Evolutionary conservation across 73 alveolate species (phyloP).

Genomic region (Paramecium sexaurelia): DNA sequence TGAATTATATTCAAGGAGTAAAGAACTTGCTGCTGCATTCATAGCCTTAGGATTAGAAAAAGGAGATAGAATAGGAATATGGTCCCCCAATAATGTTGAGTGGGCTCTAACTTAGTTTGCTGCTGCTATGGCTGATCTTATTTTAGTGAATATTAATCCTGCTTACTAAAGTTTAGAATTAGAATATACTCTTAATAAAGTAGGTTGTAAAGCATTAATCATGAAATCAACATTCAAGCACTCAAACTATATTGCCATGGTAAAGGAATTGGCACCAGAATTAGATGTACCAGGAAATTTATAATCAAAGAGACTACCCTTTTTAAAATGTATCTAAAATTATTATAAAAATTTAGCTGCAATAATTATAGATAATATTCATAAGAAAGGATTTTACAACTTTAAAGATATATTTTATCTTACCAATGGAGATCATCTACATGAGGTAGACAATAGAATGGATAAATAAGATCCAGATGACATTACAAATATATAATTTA

Average conservation of each 20-base stretch:
- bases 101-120: slow-evolving; percentile 84
- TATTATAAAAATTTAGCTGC: background rate
- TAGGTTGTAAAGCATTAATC: slow-evolving; percentile 76
- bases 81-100: slow-evolving; percentile 82
- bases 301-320: slow-evolving; percentile 14
- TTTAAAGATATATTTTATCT: slow-evolving; percentile 70
- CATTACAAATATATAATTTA: slow-evolving; percentile 81
- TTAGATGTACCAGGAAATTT: background rate
- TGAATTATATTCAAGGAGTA: slow-evolving; percentile 75
- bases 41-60: slow-evolving; percentile 82
- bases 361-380: slow-evolving; percentile 70
- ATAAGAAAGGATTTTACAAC: slow-evolving; percentile 73
- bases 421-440: slow-evolving; percentile 25
- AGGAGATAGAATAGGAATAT: slow-evolving; percentile 88
- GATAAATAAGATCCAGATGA: slow-evolving; percentile 70
- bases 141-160: slow-evolving; percentile 90
- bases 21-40: slow-evolving; percentile 83
- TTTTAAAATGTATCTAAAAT: background rate
- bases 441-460: slow-evolving; percentile 64
- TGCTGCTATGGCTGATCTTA: slow-evolving; percentile 86
- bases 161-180: slow-evolving; percentile 81
- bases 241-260: slow-evolving; percentile 75
- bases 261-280: slow-evolving; percentile 73
- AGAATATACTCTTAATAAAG: slow-evolving; percentile 67
- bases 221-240: slow-evolving; percentile 76